These are phyloP conservation scores for Saturnispora galanensis DNA, from an alignment of 805 yeast genomes.

Conservation along the genomic window DNA sequence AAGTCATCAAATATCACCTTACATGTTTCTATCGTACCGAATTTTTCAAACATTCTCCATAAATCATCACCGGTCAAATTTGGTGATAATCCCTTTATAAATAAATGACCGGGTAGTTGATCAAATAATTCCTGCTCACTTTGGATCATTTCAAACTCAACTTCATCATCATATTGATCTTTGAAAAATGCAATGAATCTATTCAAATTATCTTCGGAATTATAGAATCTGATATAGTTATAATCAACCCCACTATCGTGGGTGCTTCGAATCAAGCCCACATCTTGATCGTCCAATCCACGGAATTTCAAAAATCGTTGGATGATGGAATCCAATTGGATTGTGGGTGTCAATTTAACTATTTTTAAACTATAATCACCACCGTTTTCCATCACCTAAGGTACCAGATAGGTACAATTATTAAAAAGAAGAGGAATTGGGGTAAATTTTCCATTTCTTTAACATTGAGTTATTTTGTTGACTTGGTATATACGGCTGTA, in stretches of 20 bases:
- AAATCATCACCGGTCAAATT: constrained; percentile 31
- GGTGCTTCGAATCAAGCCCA: constrained; percentile 16
- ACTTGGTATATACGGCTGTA: too few relatives aligned
- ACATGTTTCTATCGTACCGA: constrained; percentile 35
- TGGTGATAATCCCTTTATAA: constrained; percentile 40
- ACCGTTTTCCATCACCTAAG: too few relatives aligned
- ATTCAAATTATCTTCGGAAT: not conserved
- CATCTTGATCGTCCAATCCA: constrained; percentile 10
- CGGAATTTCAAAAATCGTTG: constrained; percentile 13
- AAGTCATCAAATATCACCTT: constrained; percentile 39
- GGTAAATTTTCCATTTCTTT: too few relatives aligned
- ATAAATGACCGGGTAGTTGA: constrained; percentile 44
- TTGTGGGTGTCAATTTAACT: not conserved
- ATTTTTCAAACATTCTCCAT: constrained; percentile 28
- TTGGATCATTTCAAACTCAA: constrained; percentile 14
- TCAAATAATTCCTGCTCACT: constrained; percentile 13
- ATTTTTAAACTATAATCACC: not conserved
- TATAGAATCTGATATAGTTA: constrained; percentile 14
- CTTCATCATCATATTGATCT: constrained; percentile 3
- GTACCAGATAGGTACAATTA: too few relatives aligned
- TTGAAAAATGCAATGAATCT: not conserved
- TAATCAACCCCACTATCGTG: constrained; percentile 9
- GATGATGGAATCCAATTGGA: constrained; percentile 13
- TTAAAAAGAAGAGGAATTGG: too few relatives aligned
- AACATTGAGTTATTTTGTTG: too few relatives aligned